Base-by-base conservation (phyloP, 2,329 filamentous ascomycete genomes). In the Xylariaceae sp. region DNA sequence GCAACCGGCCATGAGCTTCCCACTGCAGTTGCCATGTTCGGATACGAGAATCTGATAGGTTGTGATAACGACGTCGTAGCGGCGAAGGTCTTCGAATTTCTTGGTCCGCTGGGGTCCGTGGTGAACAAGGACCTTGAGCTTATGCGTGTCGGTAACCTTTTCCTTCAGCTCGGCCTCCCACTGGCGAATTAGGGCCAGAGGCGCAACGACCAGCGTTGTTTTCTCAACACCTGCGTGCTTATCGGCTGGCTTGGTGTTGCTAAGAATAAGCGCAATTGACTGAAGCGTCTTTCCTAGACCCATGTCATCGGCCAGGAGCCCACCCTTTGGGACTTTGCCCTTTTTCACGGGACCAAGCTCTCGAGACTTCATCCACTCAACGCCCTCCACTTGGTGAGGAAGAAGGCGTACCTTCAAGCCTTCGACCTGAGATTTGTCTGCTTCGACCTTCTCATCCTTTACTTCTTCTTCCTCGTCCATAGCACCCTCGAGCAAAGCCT, bases 271-370 rank as follows among this genome's bases (percentile, higher is more conserved):
- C 1, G 91, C 83, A 43, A 98, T 87, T 1, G 90, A 89, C 66
- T 98, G 93, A 12, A 98, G 78, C 1, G 93, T 98, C 72, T 98
- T 98, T 44, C 93, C 93, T 12, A 97, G 72, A 51, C 91, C 91
- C 91, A 97, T 94, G 61, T 98, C 93, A 57, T 98, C 93, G 15
- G 93, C 93, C 28, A 98, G 76, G 49, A 98, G 95, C 15, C 93
- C 93, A 28, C 93, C 93, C 54, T 94, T 93, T 22, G 91, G 89
- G 9, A 94, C 77, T 47, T 71, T 79, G 44, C 87, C 87, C 53
- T 84, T 85, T 68, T 93, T 95, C 46, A 87, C 81, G 15, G 82
- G 81, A 2, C 91, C 90, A 9, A 89, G 82, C 66, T 98, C 93
- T 56, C 94, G 89, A 44, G 90, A 87, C 42, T 79, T 84, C 89